phyloP scores from a whole-genome alignment of 139 green algal species.

The Micractinium conductrix region DNA sequence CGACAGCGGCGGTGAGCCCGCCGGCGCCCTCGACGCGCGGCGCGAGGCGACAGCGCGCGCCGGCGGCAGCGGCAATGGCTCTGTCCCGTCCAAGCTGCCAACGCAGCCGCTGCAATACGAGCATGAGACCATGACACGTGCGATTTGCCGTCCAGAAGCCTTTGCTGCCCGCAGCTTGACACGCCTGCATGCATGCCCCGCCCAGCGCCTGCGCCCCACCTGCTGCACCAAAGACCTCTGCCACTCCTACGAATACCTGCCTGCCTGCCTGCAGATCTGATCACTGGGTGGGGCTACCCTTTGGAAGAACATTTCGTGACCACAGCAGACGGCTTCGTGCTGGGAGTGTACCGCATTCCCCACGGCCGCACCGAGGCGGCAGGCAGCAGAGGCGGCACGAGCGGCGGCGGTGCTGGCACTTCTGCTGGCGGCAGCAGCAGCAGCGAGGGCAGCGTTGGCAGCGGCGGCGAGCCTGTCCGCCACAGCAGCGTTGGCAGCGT shows the following conservation, averaged over 20 bases:
- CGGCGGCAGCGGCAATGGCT: too few species aligned
- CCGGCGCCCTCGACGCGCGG: too few species aligned
- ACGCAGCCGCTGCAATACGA: too few species aligned
- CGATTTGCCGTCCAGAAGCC: too few species aligned
- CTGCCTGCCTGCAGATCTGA: not conserved
- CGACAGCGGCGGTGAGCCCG: too few species aligned
- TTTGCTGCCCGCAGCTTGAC: too few species aligned
- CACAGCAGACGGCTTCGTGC: conserved; percentile 87
- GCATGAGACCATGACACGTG: too few species aligned
- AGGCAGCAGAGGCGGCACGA: not conserved
- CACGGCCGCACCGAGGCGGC: not conserved
- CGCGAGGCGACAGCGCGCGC: too few species aligned
- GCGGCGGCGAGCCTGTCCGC: not conserved
- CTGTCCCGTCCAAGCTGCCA: too few species aligned
- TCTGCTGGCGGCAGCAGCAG: not conserved
- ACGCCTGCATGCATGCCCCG: too few species aligned
- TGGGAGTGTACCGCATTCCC: conserved; percentile 87
- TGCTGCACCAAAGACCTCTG: too few species aligned
- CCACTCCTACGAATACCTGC: not conserved
- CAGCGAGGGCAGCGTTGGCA: not conserved
- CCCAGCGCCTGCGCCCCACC: not conserved
- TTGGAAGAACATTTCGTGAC: conserved; percentile 74
- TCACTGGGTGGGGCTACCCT: conserved; percentile 58
- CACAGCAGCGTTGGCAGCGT: not conserved
- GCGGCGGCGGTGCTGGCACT: not conserved